These are phyloP conservation scores for Backusella tuberculispora DNA, from an alignment of 192 early-diverging fungal genomes.

Conservation along the genomic window DNA sequence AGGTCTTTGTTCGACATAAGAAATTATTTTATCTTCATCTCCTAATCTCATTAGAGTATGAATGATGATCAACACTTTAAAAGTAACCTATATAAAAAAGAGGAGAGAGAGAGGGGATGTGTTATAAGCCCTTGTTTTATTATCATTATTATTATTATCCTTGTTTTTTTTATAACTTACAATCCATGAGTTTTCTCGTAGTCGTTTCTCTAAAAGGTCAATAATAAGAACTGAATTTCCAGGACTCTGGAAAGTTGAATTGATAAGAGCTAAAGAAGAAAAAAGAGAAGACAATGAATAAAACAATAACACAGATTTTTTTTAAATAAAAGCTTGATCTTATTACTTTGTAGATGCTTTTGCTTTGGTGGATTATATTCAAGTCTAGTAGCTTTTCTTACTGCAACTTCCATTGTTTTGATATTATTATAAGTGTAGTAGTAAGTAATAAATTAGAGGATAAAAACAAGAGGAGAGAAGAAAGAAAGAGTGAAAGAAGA, in stretches of 20 bases:
- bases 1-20: slow-evolving; percentile 56
- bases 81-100: slow-evolving; percentile 54
- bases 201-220: slow-evolving; percentile 39
- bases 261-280: slow-evolving; percentile 21
- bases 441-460: not conserved
- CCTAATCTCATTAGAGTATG: slow-evolving; percentile 77
- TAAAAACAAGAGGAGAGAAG: not conserved
- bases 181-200: slow-evolving; percentile 68
- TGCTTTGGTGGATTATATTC: slow-evolving; percentile 95
- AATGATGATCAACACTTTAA: slow-evolving; percentile 77
- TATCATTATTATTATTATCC: not conserved
- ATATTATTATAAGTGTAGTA: not conserved
- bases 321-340: not conserved
- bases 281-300: not conserved
- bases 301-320: not conserved
- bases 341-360: slow-evolving; percentile 84
- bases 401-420: slow-evolving; percentile 55
- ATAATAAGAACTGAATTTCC: slow-evolving; percentile 54
- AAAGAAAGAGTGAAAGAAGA: not conserved
- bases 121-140: too few relatives aligned
- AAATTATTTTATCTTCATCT: slow-evolving; percentile 62
- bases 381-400: slow-evolving; percentile 81
- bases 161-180: slow-evolving; percentile 43
- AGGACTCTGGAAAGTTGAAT: slow-evolving; percentile 35
- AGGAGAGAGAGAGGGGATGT: not conserved